Conservation (phyloP, 1,284 basidiomycete species). For the Ustilago tritici region DNA sequence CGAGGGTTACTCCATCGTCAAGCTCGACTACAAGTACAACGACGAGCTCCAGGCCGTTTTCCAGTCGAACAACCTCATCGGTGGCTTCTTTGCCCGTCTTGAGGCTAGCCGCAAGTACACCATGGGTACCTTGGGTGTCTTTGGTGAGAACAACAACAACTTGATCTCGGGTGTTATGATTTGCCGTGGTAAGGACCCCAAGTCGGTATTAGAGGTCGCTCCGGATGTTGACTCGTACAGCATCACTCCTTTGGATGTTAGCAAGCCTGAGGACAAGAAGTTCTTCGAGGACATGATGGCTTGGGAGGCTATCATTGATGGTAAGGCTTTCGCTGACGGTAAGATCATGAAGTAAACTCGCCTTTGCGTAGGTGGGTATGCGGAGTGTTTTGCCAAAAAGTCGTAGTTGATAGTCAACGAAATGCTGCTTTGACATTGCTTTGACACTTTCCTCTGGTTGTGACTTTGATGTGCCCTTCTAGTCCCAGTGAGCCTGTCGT, state of each 20-base stretch:
- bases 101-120: slow-evolving; percentile 73
- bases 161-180: slow-evolving; percentile 79
- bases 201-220: slow-evolving; percentile 72
- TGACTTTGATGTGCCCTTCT: background rate
- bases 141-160: slow-evolving; percentile 80
- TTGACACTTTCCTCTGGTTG: background rate
- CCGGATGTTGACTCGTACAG: slow-evolving; percentile 93
- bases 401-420: slow-evolving; percentile 2
- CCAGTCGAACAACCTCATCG: slow-evolving; percentile 75
- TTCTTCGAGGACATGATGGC: slow-evolving; percentile 69
- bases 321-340: slow-evolving; percentile 62
- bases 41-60: slow-evolving; percentile 84
- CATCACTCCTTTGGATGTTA: slow-evolving; percentile 75
- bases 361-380: background rate
- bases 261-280: slow-evolving; percentile 68
- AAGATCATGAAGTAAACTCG: slow-evolving; percentile 67
- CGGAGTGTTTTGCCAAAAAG: background rate
- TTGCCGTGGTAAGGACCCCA: slow-evolving; percentile 77
- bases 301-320: slow-evolving; percentile 65
- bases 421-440: background rate
- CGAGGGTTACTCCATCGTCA: slow-evolving; percentile 89
- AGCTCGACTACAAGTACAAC: slow-evolving; percentile 97
- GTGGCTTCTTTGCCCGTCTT: slow-evolving; percentile 94
- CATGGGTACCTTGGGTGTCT: slow-evolving; percentile 91
- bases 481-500: background rate